Evolutionary conservation across 192 early-diverging fungal genomes (phyloP), one percentile per base, ranked within the genome.

Genomic region (Mortierella alpina): DNA sequence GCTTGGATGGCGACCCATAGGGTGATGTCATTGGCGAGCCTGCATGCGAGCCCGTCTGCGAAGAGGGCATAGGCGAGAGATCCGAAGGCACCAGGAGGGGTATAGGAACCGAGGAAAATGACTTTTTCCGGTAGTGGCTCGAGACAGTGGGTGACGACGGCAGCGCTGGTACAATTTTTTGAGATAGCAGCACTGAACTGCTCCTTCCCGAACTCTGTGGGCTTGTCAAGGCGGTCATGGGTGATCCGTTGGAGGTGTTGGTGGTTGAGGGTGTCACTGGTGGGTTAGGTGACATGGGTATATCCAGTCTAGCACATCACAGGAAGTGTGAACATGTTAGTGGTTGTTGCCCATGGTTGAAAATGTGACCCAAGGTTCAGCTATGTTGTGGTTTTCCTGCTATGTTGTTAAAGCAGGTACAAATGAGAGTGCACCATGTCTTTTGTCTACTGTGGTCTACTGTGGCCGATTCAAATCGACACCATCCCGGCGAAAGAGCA

Each of bases 221-320:
- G 50, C 50, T 71, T 14, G 63, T 61, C 23, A 65, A 50, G 17
- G 55, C 22, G 31, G 77, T 71, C 57, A 70, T 47, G 17, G 70
- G 65, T 10, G 77, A 80, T 22, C 65, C 77, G 40, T 67, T 72
- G 0, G 77, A 72, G 59, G 17, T 45, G 6, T 70, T 68, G 2
- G 65, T 72, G 44, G 45, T 56, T 44, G 69, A 72, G 5, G 77
- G 77, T 4, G 77, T 72, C 39, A 67, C 15, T 55, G 70, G 61
- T 7, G 59, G 77, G 59, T 72, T 80, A 23, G 77, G 77, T 47
- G 77, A 80, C 77, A 80, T 80, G 55, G 77, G 59, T 48, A 72
- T 72, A 61, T 80, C 70, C 65, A 68, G 53, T 40, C 77, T 80
- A 63, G 10, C 13, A 49, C 47, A 50, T 20, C 13, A 48, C 5